Evolutionary conservation across 1,139 yeast genomes (phyloP).

Genomic region (Geotrichum carabidarum): DNA sequence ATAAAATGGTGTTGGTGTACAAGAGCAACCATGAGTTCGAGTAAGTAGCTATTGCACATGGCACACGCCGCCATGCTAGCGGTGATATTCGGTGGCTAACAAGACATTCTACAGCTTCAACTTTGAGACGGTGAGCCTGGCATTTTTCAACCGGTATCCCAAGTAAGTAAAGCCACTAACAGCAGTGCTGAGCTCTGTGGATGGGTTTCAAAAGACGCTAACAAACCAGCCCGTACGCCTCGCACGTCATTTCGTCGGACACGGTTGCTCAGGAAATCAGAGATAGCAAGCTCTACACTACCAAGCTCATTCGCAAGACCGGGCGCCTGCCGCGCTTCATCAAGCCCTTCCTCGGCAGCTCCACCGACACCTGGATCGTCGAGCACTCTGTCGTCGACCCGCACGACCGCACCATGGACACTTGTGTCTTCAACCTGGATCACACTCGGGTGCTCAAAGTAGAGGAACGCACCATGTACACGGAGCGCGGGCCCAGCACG

Average conservation of each 20-base stretch:
- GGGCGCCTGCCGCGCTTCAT: constrained; percentile 82
- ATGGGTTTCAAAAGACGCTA: not conserved
- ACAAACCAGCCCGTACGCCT: constrained; percentile 57
- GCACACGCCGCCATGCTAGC: no score
- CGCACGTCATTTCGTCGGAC: constrained; percentile 84
- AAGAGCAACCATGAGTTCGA: constrained; percentile 52
- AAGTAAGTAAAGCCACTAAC: constrained; percentile 37
- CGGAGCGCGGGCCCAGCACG: constrained; percentile 14
- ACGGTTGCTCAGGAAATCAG: constrained; percentile 61
- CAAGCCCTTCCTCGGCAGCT: constrained; percentile 67
- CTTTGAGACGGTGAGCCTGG: constrained; percentile 69
- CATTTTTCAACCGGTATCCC: constrained; percentile 81
- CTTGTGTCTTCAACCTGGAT: constrained; percentile 82
- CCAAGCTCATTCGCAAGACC: constrained; percentile 68
- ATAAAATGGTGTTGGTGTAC: constrained; percentile 60
- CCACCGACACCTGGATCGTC: constrained; percentile 75
- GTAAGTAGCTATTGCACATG: constrained; percentile 32
- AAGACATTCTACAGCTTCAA: constrained; percentile 36
- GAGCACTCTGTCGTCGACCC: constrained; percentile 80
- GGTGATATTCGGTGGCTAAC: not conserved
- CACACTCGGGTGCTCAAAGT: constrained; percentile 75
- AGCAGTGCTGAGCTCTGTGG: no score
- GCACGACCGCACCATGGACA: constrained; percentile 46
- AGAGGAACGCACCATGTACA: constrained; percentile 66
- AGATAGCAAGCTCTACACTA: constrained; percentile 54